phyloP scores from a whole-genome alignment of 75 land plant genomes.

The Larix kaempferi region DNA sequence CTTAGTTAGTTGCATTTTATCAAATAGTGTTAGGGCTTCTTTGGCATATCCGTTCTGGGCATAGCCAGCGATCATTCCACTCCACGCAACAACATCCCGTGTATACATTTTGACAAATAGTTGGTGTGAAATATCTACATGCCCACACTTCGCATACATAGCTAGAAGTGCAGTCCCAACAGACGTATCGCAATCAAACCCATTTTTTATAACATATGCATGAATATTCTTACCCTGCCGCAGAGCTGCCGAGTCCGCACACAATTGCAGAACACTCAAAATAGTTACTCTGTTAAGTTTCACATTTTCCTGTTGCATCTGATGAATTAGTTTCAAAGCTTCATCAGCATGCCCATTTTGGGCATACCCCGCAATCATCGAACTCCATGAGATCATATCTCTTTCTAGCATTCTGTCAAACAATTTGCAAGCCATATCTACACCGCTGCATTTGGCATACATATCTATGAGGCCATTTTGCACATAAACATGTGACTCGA shows the following conservation, averaged over 20 bases:
- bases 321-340: neutral
- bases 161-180: neutral
- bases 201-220: neutral
- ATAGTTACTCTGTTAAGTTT: neutral
- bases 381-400: conserved; percentile 24
- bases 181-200: neutral
- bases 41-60: conserved; percentile 25
- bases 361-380: conserved; percentile 27
- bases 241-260: neutral
- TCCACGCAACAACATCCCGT: conserved; percentile 25
- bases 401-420: conserved; percentile 13
- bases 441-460: conserved; percentile 23
- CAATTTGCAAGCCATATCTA: conserved; percentile 19
- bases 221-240: neutral
- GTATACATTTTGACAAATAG: no score
- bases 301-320: neutral
- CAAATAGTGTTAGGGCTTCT: conserved; percentile 24
- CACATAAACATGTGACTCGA: conserved; percentile 10
- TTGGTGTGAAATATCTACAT: no score
- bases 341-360: conserved; percentile 11
- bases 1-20: conserved; percentile 18
- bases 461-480: conserved; percentile 15
- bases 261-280: neutral
- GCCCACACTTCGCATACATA: no score
- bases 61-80: conserved; percentile 28